Evolutionary conservation across 768 basidiomycete genomes (phyloP).

Genomic region (Galerina sulciceps): DNA sequence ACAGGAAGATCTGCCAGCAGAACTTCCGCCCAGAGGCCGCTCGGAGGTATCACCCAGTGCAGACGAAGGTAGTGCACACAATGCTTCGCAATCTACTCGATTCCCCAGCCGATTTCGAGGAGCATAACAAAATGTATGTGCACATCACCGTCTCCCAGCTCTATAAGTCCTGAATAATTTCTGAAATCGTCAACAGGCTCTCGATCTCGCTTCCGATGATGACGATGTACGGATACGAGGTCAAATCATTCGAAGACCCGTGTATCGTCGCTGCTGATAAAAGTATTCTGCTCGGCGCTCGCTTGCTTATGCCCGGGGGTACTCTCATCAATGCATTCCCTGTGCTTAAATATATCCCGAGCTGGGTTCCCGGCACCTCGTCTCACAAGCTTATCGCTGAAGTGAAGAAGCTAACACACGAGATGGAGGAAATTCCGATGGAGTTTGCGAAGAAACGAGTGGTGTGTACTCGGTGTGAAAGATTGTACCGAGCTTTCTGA

Average conservation of each 20-base stretch:
- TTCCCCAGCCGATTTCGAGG: conserved; percentile 12
- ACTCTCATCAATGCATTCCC: conserved; percentile 15
- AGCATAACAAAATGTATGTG: conserved; percentile 12
- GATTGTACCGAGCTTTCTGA: too few species aligned
- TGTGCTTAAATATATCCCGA: conserved; percentile 12
- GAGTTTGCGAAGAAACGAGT: conserved; percentile 8
- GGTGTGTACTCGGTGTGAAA: not conserved
- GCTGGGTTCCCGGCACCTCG: conserved; percentile 15
- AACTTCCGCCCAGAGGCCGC: conserved; percentile 33
- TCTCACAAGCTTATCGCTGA: conserved; percentile 5
- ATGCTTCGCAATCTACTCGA: too few species aligned
- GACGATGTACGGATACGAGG: conserved; percentile 20
- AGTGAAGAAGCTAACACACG: not conserved
- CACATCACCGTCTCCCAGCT: not conserved
- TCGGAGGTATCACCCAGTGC: conserved; percentile 30
- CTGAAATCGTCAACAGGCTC: too few species aligned
- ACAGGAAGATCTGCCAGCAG: too few species aligned
- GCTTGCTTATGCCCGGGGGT: conserved; percentile 11
- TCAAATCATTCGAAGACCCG: conserved; percentile 14
- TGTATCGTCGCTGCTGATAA: conserved; percentile 12
- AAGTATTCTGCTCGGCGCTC: not conserved
- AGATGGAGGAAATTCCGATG: conserved; percentile 12
- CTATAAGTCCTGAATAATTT: too few species aligned
- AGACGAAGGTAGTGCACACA: conserved; percentile 30
- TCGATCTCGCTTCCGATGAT: conserved; percentile 13